Percentiles rank a stretch among this genome's conserved stretches.
phyloP scores from a whole-genome alignment of 2,329 filamentous ascomycete species.

The Rhinocladiella similis region DNA sequence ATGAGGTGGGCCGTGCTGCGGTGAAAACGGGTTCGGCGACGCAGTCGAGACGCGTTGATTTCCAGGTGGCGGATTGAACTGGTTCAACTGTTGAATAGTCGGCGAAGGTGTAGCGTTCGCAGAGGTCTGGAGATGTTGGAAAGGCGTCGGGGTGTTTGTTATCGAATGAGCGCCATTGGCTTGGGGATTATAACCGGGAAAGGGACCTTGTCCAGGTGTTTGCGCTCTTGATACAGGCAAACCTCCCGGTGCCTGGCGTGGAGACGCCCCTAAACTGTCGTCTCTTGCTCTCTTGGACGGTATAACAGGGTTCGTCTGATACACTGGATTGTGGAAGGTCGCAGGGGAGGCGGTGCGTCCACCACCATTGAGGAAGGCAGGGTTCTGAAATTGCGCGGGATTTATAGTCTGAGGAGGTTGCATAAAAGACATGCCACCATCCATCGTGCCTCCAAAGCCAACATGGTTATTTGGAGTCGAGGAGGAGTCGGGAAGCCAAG shows the following conservation, averaged over 20 bases:
- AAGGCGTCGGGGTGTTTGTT: conserved; percentile 64
- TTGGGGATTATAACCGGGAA: conserved; percentile 68
- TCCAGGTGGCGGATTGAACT: conserved; percentile 61
- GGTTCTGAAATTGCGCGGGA: conserved; percentile 52
- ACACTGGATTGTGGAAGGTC: conserved; percentile 71
- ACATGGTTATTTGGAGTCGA: conserved; percentile 51
- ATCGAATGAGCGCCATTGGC: conserved; percentile 63
- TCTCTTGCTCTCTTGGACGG: conserved; percentile 86
- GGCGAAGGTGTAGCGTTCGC: conserved; percentile 88
- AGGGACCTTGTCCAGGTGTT: conserved; percentile 79
- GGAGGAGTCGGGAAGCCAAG: conserved; percentile 51
- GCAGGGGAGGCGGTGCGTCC: conserved; percentile 78
- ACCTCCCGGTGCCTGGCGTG: conserved; percentile 71
- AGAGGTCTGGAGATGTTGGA: conserved; percentile 80
- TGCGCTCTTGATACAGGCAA: conserved; percentile 84
- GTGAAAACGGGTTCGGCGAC: conserved; percentile 88
- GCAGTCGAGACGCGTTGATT: conserved; percentile 84
- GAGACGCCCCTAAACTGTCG: conserved; percentile 81
- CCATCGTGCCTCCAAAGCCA: conserved; percentile 47
- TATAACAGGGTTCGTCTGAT: conserved; percentile 81
- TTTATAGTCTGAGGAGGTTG: conserved; percentile 50
- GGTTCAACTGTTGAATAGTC: conserved; percentile 76
- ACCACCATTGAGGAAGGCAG: conserved; percentile 74
- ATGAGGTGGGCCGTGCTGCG: conserved; percentile 71
- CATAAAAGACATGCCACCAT: conserved; percentile 50